These are phyloP conservation scores for Sporothrix pseudoabietina DNA, from an alignment of 2,329 filamentous ascomycete genomes.

Conservation along the genomic window DNA sequence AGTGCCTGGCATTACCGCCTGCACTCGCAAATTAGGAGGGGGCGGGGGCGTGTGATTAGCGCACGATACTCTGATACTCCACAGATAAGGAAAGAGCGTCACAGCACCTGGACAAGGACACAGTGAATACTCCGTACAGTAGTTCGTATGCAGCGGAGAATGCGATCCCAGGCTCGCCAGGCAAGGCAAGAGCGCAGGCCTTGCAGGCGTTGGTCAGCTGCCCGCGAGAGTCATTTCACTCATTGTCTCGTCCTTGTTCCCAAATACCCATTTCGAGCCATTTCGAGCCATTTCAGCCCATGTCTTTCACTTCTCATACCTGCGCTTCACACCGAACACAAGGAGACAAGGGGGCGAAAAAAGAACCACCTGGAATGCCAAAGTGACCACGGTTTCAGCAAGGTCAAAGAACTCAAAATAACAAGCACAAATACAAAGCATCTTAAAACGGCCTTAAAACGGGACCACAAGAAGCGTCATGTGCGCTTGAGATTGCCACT, in stretches of 20 bases:
- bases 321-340: neutral
- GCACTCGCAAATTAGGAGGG: conserved; percentile 6
- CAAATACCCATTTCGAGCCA: no score
- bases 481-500: conserved; percentile 2
- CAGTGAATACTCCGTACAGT: no score
- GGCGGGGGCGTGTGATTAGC: conserved; percentile 24
- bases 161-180: neutral
- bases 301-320: neutral
- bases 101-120: neutral
- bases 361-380: neutral
- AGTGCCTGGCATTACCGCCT: conserved; percentile 19
- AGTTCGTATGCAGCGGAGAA: neutral
- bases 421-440: neutral
- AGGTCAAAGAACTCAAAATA: neutral
- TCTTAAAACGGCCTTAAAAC: conserved; percentile 10
- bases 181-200: neutral
- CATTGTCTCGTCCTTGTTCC: neutral
- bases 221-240: neutral
- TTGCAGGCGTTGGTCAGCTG: conserved; percentile 10
- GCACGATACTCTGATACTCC: conserved; percentile 15
- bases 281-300: neutral
- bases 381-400: neutral
- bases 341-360: neutral
- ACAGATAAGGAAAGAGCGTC: conserved; percentile 24
- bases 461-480: neutral